A percentile compares a stretch with the other conserved stretches of the same genome.
Evolutionary conservation across 768 basidiomycete species (phyloP).

Genomic region (Mycena galericulata): DNA sequence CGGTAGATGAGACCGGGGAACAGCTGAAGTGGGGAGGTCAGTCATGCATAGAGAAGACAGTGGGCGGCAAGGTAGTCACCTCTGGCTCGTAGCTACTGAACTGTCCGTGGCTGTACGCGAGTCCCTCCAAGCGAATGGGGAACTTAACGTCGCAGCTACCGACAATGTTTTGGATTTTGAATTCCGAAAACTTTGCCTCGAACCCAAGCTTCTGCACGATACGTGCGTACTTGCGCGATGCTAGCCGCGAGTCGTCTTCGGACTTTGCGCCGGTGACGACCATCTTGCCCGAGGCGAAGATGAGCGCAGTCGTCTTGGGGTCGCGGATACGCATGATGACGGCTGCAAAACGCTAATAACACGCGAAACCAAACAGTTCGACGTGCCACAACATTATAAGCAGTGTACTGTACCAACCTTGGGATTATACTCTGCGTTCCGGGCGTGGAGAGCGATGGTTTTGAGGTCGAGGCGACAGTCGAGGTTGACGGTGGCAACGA

Average conservation of each 20-base stretch:
- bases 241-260: slow-evolving; percentile 96
- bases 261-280: slow-evolving; percentile 99
- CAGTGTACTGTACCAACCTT: slow-evolving; percentile 80
- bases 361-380: slow-evolving; percentile 66
- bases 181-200: slow-evolving; percentile 99
- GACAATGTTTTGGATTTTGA: slow-evolving; percentile 99
- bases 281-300: slow-evolving; percentile 99
- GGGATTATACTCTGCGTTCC: slow-evolving; percentile 99
- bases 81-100: slow-evolving; percentile 84
- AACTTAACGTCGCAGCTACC: slow-evolving; percentile 67
- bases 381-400: slow-evolving; percentile 61
- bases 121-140: slow-evolving; percentile 96
- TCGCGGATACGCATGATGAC: slow-evolving; percentile 99
- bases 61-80: slow-evolving; percentile 62
- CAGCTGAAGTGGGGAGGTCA: slow-evolving; percentile 63
- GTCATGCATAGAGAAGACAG: not conserved
- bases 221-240: slow-evolving; percentile 98
- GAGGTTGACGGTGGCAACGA: slow-evolving; percentile 98
- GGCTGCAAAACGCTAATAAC: slow-evolving; percentile 96
- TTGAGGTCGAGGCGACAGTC: slow-evolving; percentile 97
- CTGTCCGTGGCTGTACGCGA: slow-evolving; percentile 97
- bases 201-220: slow-evolving; percentile 99
- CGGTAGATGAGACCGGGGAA: slow-evolving; percentile 99
- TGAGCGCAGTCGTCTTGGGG: slow-evolving; percentile 98
- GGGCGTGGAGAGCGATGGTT: slow-evolving; percentile 97